These are phyloP conservation scores for Pseudopithomyces maydicus DNA, from an alignment of 2,329 filamentous ascomycete genomes.

Conservation along the genomic window DNA sequence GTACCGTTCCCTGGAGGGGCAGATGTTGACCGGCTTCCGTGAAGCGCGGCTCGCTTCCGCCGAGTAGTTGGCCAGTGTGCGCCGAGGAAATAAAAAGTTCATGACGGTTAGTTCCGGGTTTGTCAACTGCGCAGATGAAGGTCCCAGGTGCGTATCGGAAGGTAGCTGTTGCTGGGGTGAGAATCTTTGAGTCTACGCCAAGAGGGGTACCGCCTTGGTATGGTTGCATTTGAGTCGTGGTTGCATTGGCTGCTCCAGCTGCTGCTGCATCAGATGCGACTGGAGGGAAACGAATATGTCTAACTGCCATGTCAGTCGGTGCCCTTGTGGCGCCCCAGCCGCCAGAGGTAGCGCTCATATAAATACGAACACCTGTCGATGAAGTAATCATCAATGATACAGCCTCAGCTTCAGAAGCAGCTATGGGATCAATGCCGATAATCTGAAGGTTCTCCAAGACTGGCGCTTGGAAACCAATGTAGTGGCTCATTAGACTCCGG, in stretches of 20 bases:
- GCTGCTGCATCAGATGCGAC: constrained; percentile 30
- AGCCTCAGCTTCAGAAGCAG: constrained; percentile 76
- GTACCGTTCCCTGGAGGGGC: constrained; percentile 72
- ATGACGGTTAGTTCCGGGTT: constrained; percentile 68
- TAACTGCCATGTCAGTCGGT: constrained; percentile 96
- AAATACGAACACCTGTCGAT: constrained; percentile 86
- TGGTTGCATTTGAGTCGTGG: constrained; percentile 34
- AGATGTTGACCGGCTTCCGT: constrained; percentile 83
- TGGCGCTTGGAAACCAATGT: constrained; percentile 69
- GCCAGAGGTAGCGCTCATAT: constrained; percentile 86
- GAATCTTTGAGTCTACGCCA: constrained; percentile 32
- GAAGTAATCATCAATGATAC: constrained; percentile 90
- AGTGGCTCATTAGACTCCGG: constrained; percentile 78
- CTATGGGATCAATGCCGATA: constrained; percentile 84
- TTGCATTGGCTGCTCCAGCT: constrained; percentile 18
- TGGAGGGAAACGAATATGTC: constrained; percentile 94
- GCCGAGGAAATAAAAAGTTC: constrained; percentile 83
- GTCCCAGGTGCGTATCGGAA: constrained; percentile 80
- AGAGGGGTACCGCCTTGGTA: constrained; percentile 33
- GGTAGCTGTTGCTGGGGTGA: constrained; percentile 53
- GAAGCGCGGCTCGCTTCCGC: constrained; percentile 62
- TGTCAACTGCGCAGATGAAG: constrained; percentile 82
- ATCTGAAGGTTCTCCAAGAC: constrained; percentile 72
- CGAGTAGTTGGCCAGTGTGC: constrained; percentile 82
- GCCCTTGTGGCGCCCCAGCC: constrained; percentile 70